Evolutionary conservation across 306 rosid species (phyloP), one percentile per base, ranked within the genome.

Genomic region (Geum urbanum): DNA sequence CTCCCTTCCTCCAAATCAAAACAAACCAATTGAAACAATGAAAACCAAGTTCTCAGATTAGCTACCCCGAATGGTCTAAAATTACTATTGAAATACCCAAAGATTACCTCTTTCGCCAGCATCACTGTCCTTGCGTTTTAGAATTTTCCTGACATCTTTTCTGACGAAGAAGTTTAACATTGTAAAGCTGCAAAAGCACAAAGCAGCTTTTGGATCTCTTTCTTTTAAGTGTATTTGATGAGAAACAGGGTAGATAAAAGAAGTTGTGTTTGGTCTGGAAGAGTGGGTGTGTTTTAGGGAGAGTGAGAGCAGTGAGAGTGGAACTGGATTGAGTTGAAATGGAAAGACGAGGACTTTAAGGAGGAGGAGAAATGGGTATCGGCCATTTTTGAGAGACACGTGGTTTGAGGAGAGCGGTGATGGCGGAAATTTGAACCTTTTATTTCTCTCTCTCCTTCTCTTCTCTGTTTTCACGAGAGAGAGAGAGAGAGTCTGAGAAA

Each of bases 61-160:
- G 10, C 55, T 40, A 70, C 56, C 67, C 63, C 66, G 47, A 73
- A 51, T 15, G 35, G 11, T 41, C n/a, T 10, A 19, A 64, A 39
- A 64, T 27, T 69, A 53, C 20, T 18, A 53, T n/a, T 6, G 55
- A 53, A 5, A 47, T 39, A 40, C 19, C 61, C 2, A 35, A 37
- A 71, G 67, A 50, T 9, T 43, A 92, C 98, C 97, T 76, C 79
- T 90, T 78, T 90, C 89, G 24, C 98, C 98, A 63, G 97, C 97
- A 85, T 94, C 98, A 65, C 97, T 94, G 66, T 90, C 98, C 72
- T 90, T 88, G 79, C 97, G 94, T 78, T 94, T 94, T 74, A 94
- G 97, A 79, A 87, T 88, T 89, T 88, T 94, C 69, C 90, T 83
- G 8, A 89, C 86, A 56, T 84, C 89, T 85, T 94, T 94, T 63